Evolutionary conservation across 2,329 filamentous ascomycete species (phyloP).

Genomic region (Alternaria triticina): DNA sequence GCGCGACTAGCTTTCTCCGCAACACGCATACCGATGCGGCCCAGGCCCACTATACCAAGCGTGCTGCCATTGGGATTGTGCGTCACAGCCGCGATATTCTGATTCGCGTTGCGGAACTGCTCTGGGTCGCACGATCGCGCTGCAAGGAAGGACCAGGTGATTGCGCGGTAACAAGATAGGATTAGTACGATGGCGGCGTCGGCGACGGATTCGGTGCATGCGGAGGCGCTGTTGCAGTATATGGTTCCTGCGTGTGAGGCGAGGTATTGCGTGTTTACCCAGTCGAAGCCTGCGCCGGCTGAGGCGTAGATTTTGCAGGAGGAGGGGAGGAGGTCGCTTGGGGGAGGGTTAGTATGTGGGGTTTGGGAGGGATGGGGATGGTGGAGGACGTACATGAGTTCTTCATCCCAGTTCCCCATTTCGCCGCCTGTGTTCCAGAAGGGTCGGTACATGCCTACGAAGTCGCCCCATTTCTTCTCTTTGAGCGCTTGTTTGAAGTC

Average conservation of each 20-base stretch:
- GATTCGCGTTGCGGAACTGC: constrained; percentile 66
- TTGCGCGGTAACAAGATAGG: constrained; percentile 71
- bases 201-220: constrained; percentile 74
- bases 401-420: constrained; percentile 68
- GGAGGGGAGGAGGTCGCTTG: constrained; percentile 51
- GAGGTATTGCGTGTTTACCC: constrained; percentile 66
- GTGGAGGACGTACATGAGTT: constrained; percentile 55
- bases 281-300: constrained; percentile 69
- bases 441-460: constrained; percentile 60
- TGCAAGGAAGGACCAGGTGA: constrained; percentile 68
- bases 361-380: not conserved
- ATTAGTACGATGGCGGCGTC: constrained; percentile 74
- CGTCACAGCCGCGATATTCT: constrained; percentile 63
- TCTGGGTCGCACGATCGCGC: constrained; percentile 55
- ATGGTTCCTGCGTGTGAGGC: constrained; percentile 65
- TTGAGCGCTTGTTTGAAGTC: constrained; percentile 51
- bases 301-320: constrained; percentile 64
- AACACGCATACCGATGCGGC: constrained; percentile 60
- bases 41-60: constrained; percentile 73
- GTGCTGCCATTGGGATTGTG: constrained; percentile 67
- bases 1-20: constrained; percentile 64
- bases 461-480: constrained; percentile 51
- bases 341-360: not conserved
- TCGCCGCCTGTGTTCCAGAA: constrained; percentile 71
- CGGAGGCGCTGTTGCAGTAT: constrained; percentile 76